Evolutionary conservation across 2,329 filamentous ascomycete genomes (phyloP), one percentile per base, ranked within the genome.

Genomic region (Talaromyces rugulosus): DNA sequence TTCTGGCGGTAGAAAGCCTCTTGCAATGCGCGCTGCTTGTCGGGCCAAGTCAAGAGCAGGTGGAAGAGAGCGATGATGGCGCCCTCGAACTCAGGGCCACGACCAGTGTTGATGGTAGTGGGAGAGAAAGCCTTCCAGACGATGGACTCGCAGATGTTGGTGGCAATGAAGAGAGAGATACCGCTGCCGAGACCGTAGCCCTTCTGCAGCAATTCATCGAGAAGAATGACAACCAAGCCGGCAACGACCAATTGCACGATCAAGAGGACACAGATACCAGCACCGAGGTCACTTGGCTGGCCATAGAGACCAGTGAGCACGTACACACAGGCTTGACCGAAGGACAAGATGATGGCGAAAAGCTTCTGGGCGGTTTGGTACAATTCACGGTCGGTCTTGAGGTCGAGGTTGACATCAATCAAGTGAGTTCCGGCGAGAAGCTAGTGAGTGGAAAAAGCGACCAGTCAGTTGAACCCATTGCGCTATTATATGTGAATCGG

Each of bases 311-410:
- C 93, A 72, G 93, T 97, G 81, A 99, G 91, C 77, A 99, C 95
- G 81, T 96, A 98, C 73, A 99, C 95, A 71, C 93, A 96, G 74
- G 93, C 94, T 78, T 96, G 96, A 71, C 95, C 95, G 80, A 96
- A 95, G 67, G 94, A 96, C 70, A 99, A 87, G 77, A 99, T 96
- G 75, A 99, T 96, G 70, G 95, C 95, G 74, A 96, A 94, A 68
- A 96, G 90, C 85, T 99, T 99, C 86, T 99, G 95, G 61, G 96
- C 95, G 67, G 94, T 99, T 85, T 99, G 95, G 87, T 99, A 99
- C 68, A 99, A 89, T 85, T 99, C 95, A 81, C 95, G 95, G 81
- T 99, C 95, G 79, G 94, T 95, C 87, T 99, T 99, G 80, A 98
- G 89, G 85, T 99, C 95, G 73, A 99, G 91, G 87, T 99, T 98